Evolutionary conservation across 352 stramenopile genomes (phyloP).

Genomic region (Detonula confervacea): DNA sequence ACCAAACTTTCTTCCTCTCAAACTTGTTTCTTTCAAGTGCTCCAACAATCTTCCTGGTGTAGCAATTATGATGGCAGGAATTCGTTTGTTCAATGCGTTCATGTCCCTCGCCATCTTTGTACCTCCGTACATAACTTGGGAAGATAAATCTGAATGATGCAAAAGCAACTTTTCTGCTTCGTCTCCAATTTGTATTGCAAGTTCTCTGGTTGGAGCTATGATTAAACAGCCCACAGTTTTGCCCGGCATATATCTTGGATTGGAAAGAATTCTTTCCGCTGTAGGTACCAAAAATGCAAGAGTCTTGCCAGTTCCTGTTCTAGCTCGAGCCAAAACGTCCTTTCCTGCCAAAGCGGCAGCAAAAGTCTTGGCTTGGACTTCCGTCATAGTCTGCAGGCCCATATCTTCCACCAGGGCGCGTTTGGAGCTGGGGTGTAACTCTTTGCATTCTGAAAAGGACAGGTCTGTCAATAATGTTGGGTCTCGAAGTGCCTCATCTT

Average conservation of each 20-base stretch:
- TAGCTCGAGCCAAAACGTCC: constrained; percentile 92
- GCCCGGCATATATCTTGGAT: constrained; percentile 57
- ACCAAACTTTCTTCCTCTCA: constrained; percentile 93
- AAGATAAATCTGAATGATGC: constrained; percentile 86
- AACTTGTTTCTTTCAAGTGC: constrained; percentile 97
- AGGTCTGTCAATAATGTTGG: constrained; percentile 69
- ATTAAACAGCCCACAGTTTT: constrained; percentile 82
- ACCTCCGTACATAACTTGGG: constrained; percentile 84
- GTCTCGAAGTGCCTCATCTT: constrained; percentile 72
- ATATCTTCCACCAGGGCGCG: constrained; percentile 70
- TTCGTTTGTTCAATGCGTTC: constrained; percentile 34
- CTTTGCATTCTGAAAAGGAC: constrained; percentile 60
- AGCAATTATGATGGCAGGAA: constrained; percentile 94
- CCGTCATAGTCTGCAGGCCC: constrained; percentile 85
- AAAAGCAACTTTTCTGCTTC: constrained; percentile 89
- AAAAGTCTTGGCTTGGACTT: constrained; percentile 90
- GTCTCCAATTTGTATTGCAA: constrained; percentile 89
- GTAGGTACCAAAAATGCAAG: constrained; percentile 88
- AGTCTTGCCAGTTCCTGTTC: constrained; percentile 91
- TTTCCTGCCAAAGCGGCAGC: constrained; percentile 80
- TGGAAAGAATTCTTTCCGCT: constrained; percentile 73
- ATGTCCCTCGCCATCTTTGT: constrained; percentile 88
- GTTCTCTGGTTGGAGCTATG: constrained; percentile 88
- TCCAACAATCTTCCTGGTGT: constrained; percentile 99
- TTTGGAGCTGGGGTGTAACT: constrained; percentile 60